Evolutionary conservation across 176 grass and related monocot species (phyloP), one percentile per base, ranked within the genome.

Genomic region (Puccinellia tenuiflora): DNA sequence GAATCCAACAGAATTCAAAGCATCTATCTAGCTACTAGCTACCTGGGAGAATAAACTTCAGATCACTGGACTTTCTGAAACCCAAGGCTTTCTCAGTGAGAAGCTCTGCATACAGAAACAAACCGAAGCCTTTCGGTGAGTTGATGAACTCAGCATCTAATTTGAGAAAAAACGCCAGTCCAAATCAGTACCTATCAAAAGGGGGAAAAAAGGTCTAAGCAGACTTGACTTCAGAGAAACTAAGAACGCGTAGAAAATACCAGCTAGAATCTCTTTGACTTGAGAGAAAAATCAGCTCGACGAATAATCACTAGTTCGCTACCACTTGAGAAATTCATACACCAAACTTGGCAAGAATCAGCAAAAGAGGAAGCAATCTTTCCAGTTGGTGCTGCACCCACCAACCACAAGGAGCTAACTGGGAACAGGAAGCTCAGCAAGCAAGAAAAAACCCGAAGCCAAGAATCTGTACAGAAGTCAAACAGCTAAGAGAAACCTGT

Each of bases 81-180:
- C 18, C 76, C 68, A 89, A 76, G 31, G 29, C 30, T 70, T 80
- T 67, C 31, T 1, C 65, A 35, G 22, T 29, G 46, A 48, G 46
- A 48, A 77, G 47, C 84, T 90, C 88, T 90, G 68, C 75, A 79
- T 61, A 81, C 56, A 85, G 20, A 71, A 40, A 85, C 24, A 53
- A 77, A 70, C 39, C 51, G 24, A 81, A 78, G 18, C 20, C 61
- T 76, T 70, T 81, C 50, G 69, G 71, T 46, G 78, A 51, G 46
- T 61, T 59, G 74, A 33, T 80, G 75, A 82, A 75, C 40, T 63
- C 68, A 45, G 48, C 48, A 68, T 74, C 48, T 68, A 84, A 28
- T 50, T 75, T 29, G 24, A 83, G 84, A 18, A 22, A 83, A 79
- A 90, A 84, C 57, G 66, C 17, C 73, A 50, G 73, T 86, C 75